phyloP scores from a whole-genome alignment of 2,329 filamentous ascomycete species.

The Penicillium digitatum region DNA sequence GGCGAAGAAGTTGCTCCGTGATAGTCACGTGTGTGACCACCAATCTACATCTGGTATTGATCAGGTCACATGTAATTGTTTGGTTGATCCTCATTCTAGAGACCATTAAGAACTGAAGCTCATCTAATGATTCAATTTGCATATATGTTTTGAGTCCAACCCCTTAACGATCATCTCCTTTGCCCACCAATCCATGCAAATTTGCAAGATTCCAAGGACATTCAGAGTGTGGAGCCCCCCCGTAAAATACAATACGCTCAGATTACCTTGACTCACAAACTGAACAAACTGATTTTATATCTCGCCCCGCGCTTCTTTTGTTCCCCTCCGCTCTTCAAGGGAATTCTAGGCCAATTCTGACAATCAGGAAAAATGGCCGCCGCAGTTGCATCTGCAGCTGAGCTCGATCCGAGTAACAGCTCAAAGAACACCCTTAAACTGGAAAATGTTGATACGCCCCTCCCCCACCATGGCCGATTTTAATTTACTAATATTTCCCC shows the following conservation, averaged over 20 bases:
- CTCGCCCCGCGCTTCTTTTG: constrained; percentile 24
- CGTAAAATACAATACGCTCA: constrained; percentile 6
- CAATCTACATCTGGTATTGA: neutral
- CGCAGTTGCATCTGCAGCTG: constrained; percentile 51
- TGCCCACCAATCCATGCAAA: neutral
- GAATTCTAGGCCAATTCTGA: constrained; percentile 12
- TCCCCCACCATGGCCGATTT: constrained; percentile 23
- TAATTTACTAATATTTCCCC: constrained; percentile 11
- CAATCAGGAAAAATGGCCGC: constrained; percentile 38
- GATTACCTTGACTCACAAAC: constrained; percentile 12
- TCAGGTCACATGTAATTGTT: neutral
- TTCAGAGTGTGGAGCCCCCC: neutral
- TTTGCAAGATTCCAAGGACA: neutral
- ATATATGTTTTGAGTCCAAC: neutral
- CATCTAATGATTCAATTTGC: too few species aligned
- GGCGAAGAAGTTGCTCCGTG: constrained; percentile 25
- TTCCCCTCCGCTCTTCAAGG: constrained; percentile 16
- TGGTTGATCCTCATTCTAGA: neutral
- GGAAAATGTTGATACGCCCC: constrained; percentile 49
- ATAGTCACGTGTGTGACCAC: constrained; percentile 24
- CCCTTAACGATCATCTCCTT: neutral
- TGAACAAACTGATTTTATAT: constrained; percentile 21
- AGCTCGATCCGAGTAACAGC: constrained; percentile 53
- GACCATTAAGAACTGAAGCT: too few species aligned
- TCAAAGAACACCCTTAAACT: constrained; percentile 62